phyloP scores from a whole-genome alignment of 1,139 yeast species.

The Meyerozyma guilliermondii region DNA sequence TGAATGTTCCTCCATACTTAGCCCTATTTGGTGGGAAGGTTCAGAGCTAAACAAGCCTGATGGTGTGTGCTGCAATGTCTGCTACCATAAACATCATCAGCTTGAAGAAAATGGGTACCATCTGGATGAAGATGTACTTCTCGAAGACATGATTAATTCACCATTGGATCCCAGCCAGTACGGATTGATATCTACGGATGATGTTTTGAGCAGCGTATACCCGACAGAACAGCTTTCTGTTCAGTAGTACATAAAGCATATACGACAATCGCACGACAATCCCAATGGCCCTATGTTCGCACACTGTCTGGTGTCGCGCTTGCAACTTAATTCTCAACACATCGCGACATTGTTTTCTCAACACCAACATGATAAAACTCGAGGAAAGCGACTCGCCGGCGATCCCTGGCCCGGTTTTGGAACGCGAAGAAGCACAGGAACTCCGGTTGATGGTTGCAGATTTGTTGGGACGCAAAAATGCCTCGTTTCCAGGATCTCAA shows the following conservation, averaged over 20 bases:
- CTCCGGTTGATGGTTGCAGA: conserved; percentile 67
- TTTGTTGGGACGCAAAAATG: conserved; percentile 50
- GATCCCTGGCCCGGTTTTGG: conserved; percentile 78
- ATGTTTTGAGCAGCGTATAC: background rate
- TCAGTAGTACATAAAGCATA: no score
- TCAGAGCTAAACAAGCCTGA: background rate
- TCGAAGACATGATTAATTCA: background rate
- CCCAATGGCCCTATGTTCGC: no score
- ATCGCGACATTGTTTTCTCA: background rate
- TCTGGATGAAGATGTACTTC: background rate
- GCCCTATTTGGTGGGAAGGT: conserved; percentile 39
- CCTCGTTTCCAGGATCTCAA: conserved; percentile 81
- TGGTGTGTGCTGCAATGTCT: background rate
- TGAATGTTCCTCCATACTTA: conserved; percentile 21
- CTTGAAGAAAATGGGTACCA: background rate
- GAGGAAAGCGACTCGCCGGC: conserved; percentile 67
- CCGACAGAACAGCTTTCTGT: background rate
- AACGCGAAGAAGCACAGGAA: conserved; percentile 64
- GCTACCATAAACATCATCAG: background rate
- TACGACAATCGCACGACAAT: no score
- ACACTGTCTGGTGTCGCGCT: background rate
- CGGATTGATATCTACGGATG: background rate
- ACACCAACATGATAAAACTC: conserved; percentile 26
- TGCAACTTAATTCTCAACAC: background rate
- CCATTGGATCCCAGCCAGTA: background rate